These are phyloP conservation scores for Alternaria longipes DNA, from an alignment of 2,329 filamentous ascomycete species.

Conservation along the genomic window DNA sequence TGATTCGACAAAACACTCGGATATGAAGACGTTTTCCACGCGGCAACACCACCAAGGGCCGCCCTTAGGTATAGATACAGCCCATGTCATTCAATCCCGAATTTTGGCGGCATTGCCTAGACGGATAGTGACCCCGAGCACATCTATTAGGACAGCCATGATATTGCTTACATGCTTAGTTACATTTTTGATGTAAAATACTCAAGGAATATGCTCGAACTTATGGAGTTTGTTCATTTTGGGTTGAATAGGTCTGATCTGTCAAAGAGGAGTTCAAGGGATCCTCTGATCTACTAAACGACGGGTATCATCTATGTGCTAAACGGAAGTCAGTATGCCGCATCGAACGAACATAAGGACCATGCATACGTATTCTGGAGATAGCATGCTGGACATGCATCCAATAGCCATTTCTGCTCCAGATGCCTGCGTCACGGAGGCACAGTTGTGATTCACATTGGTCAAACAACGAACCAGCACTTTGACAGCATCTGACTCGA, in stretches of 20 bases:
- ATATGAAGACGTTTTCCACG: not conserved
- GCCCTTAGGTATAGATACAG: not conserved
- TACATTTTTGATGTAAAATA: not conserved
- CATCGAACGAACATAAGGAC: not conserved
- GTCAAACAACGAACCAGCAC: not conserved
- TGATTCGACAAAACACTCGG: not conserved
- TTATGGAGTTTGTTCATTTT: not conserved
- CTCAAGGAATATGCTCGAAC: not conserved
- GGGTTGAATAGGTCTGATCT: not conserved
- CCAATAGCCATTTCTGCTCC: not conserved
- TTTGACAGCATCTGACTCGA: not conserved
- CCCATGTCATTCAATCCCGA: not conserved
- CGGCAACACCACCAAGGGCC: slow-evolving; percentile 1
- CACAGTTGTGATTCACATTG: not conserved
- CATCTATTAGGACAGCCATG: not conserved
- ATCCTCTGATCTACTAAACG: not conserved
- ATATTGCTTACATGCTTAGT: not conserved
- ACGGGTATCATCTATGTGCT: not conserved
- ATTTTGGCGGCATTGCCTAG: not conserved
- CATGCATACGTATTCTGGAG: not conserved
- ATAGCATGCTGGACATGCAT: not conserved
- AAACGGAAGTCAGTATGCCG: not conserved
- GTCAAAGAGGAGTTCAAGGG: not conserved
- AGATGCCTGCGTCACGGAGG: not conserved
- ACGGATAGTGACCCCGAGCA: not conserved